Evolutionary conservation across 2,329 filamentous ascomycete genomes (phyloP), one percentile per base, ranked within the genome.

Genomic region (Clarireedia hainanense): DNA sequence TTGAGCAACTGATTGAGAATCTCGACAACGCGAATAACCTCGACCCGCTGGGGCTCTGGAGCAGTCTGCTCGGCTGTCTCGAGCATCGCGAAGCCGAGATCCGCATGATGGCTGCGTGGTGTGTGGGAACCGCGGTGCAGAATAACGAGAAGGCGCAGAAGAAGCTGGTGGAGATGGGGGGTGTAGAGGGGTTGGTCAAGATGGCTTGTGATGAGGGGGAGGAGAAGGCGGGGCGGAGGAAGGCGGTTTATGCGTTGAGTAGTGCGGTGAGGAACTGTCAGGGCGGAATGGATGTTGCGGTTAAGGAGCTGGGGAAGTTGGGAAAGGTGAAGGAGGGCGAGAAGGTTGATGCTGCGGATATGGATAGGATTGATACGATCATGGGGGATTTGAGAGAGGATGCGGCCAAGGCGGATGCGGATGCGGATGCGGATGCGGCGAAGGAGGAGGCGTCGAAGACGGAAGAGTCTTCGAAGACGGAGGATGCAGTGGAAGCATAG

Each of bases 11-110:
- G 57, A 86, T 96, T 66, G 91, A 96, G 76, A 84, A 82, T 60
- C 83, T 97, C 65, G 94, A 99, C 77, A 99, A 99, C 71, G 92
- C 94, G 57, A 99, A 97, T 76, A 95, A 96, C 73, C 81, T 99
- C 64, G 84, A 84, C 62, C 80, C 80, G 27, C 75, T 96, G 20
- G 80, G 80, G 6, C 78, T 97, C 34, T 99, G 94, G 94, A 80
- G 81, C 10, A 89, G 89, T 9, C 76, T 99, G 40, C 75, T 96
- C 10, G 73, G 77, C 7, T 82, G 87, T 60, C 76, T 99, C 14
- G 76, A 78, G 50, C 79, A 85, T 65, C 76, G 80, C 10, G 86
- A 94, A 67, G 69, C 77, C 5, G 88, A 94, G 60, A 76, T 96
- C 67, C 79, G 91, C 61, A 83, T 78, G 65, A 91, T 90, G 81